A percentile compares a stretch with the other conserved stretches of the same genome.
Conservation (phyloP, 768 basidiomycete species). For the Mrakia blollopis region DNA sequence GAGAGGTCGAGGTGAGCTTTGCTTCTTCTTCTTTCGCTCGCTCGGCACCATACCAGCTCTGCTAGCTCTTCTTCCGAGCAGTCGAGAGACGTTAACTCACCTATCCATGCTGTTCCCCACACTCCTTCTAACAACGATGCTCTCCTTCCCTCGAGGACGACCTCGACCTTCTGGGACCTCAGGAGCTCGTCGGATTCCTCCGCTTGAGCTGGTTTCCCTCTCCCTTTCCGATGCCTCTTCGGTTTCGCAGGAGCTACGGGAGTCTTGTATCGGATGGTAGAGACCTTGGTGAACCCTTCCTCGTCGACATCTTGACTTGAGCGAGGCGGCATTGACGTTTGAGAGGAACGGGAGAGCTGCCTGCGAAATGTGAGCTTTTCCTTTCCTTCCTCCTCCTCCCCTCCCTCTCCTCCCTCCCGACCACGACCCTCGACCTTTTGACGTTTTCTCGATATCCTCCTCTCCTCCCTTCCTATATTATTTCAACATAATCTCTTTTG, state of each 20-base stretch:
- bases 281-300: conserved; percentile 16
- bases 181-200: neutral
- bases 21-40: neutral
- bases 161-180: neutral
- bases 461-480: neutral
- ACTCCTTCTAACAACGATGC: neutral
- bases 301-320: neutral
- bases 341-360: neutral
- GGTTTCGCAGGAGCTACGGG: neutral
- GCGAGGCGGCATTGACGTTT: neutral
- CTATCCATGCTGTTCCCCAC: conserved; percentile 8
- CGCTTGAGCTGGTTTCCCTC: neutral
- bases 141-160: neutral
- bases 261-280: conserved; percentile 6
- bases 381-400: neutral
- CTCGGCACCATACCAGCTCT: neutral
- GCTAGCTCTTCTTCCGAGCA: neutral
- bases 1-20: conserved; percentile 1
- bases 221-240: conserved; percentile 16
- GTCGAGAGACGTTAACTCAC: neutral
- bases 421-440: neutral
- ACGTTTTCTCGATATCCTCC: neutral
- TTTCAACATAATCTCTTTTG: no score
- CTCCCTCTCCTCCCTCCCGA: neutral
- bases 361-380: neutral